These are phyloP conservation scores for Hypsizygus ulmarius DNA, from an alignment of 1,284 basidiomycete species.

Conservation along the genomic window DNA sequence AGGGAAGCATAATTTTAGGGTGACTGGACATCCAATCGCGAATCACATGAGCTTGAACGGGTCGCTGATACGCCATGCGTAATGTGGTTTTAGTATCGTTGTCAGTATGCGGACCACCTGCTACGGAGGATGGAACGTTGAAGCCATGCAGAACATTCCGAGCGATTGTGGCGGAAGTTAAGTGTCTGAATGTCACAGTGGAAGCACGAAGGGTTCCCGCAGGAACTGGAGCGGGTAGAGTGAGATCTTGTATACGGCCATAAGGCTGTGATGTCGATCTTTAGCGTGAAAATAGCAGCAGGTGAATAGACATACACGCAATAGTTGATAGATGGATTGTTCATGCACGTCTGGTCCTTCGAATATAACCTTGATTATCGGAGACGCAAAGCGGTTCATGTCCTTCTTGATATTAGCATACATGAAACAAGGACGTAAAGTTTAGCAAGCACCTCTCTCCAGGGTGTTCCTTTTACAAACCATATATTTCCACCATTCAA, in stretches of 20 bases:
- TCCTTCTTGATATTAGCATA: conserved; percentile 50
- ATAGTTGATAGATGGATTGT: conserved; percentile 68
- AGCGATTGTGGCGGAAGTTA: conserved; percentile 77
- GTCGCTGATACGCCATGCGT: conserved; percentile 67
- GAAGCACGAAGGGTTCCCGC: conserved; percentile 69
- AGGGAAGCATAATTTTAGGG: conserved; percentile 83
- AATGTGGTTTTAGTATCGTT: conserved; percentile 49
- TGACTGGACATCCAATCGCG: conserved; percentile 84
- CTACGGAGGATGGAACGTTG: conserved; percentile 29
- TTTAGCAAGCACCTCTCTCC: conserved; percentile 63
- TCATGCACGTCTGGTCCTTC: conserved; percentile 85
- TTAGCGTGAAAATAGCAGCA: conserved; percentile 8
- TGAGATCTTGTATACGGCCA: conserved; percentile 75
- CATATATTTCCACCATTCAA: conserved; percentile 59
- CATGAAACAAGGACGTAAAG: not conserved
- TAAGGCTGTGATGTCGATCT: conserved; percentile 58
- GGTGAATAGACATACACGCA: conserved; percentile 50
- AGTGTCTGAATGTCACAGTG: conserved; percentile 57
- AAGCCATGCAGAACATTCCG: conserved; percentile 85
- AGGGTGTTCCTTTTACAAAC: conserved; percentile 81
- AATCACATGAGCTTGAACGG: conserved; percentile 75
- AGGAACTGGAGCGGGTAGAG: conserved; percentile 59
- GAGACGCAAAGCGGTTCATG: conserved; percentile 78
- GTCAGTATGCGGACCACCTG: conserved; percentile 20
- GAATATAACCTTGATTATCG: conserved; percentile 73